Evolutionary conservation across 2,329 filamentous ascomycete species (phyloP), one percentile per base, ranked within the genome.

Genomic region (Hypoxylon sp.): DNA sequence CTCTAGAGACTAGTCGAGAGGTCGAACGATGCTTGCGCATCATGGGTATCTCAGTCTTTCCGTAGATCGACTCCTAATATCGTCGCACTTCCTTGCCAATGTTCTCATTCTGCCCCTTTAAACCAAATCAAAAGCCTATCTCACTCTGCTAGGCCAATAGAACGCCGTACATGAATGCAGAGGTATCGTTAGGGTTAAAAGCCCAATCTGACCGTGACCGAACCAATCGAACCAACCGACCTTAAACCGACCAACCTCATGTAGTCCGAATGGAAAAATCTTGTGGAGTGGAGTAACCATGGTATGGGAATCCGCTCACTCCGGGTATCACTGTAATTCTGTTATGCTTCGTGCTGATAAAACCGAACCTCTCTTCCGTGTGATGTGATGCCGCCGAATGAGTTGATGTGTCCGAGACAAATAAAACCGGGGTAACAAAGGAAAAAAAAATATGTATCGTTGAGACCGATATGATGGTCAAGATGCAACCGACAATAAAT

Each of bases 291-390:
- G 74, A 74, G 71, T 71, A 71, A 74, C 70, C 71, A 70, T 69
- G 67, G 58, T 58, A 58, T 71, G 72, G 70, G 68, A 66, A 65
- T 71, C 67, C 71, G 63, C 70, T 71, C 74, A 74, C 77, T 78
- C 77, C 77, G 77, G 77, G 77, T 78, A 78, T 78, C 77, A 78
- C 71, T 74, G 70, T 68, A 71, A 72, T 69, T 69, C 73, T 71
- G 68, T 72, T 69, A 78, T 78, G 76, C 76, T 74, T 70, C 74
- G 70, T 70, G 72, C 70, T 72, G 71, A 70, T 66, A 74, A 69
- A 55, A 72, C 67, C 69, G 59, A 69, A 60, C 59, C 64, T 37
- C 59, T 47, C 61, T 59, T 44, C 58, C 33, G 47, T 63, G 66
- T 57, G 61, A 67, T 53, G 46, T 72, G 67, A 69, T 66, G 67